Evolutionary conservation across 2,329 filamentous ascomycete genomes (phyloP).

Genomic region (Colletotrichum incanum): DNA sequence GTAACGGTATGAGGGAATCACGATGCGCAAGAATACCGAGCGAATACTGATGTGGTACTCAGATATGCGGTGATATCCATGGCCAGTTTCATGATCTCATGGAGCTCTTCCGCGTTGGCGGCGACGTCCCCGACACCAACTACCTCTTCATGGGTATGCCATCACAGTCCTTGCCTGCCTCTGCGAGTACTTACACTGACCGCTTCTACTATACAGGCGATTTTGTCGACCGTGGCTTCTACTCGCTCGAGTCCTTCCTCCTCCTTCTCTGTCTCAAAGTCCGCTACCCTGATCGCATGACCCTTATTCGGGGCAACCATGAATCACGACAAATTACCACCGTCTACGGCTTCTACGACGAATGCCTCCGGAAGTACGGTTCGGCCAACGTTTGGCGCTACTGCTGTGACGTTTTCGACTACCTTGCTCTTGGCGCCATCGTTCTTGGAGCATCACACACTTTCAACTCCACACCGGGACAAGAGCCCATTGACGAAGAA

Average conservation of each 20-base stretch:
- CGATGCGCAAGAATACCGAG: background rate
- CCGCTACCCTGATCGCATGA: conserved; percentile 97
- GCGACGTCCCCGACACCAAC: conserved; percentile 94
- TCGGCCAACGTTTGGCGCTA: conserved; percentile 98
- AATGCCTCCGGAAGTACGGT: conserved; percentile 95
- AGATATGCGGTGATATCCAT: conserved; percentile 98
- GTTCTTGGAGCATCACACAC: conserved; percentile 87
- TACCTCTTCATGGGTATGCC: conserved; percentile 93
- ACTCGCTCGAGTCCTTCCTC: conserved; percentile 96
- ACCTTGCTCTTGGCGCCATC: conserved; percentile 90
- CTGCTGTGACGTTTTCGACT: conserved; percentile 98
- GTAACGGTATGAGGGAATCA: conserved; percentile 80
- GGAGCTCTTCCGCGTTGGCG: conserved; percentile 95
- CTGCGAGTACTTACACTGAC: conserved; percentile 1
- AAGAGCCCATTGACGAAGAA: conserved; percentile 75
- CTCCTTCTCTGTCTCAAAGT: conserved; percentile 97
- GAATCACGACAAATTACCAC: conserved; percentile 98
- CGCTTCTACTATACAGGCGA: conserved; percentile 73
- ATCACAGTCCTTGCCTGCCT: background rate
- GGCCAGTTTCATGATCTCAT: conserved; percentile 97
- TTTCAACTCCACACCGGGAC: conserved; percentile 63
- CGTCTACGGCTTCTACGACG: conserved; percentile 98
- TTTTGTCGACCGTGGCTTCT: conserved; percentile 98
- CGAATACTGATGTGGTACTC: conserved; percentile 15
- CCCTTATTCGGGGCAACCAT: conserved; percentile 94